phyloP scores from a whole-genome alignment of 1,139 yeast species.

The Taphrina sp. region DNA sequence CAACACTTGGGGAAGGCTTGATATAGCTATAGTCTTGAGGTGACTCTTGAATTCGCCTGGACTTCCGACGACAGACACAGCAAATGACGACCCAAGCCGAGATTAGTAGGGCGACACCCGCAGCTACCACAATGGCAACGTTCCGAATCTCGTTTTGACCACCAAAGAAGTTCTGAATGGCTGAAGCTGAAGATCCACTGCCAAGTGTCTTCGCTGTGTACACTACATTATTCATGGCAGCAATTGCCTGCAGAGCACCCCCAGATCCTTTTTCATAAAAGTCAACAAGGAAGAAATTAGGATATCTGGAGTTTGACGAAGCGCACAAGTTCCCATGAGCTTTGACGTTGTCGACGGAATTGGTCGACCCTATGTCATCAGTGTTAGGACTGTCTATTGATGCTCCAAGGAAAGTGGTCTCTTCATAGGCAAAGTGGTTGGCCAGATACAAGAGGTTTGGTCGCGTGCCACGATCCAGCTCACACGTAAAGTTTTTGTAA shows the following conservation, averaged over 20 bases:
- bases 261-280: constrained; percentile 16
- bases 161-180: constrained; percentile 17
- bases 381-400: constrained; percentile 28
- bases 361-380: constrained; percentile 10
- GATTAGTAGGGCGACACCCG: constrained; percentile 9
- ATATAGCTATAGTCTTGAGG: not conserved
- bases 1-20: not conserved
- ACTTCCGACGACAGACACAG: constrained; percentile 7
- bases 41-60: not conserved
- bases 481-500: constrained; percentile 21
- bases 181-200: constrained; percentile 9
- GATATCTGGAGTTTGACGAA: constrained; percentile 7
- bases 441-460: constrained; percentile 23
- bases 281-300: constrained; percentile 28
- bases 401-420: constrained; percentile 7
- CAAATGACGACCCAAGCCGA: constrained; percentile 17
- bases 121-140: constrained; percentile 23
- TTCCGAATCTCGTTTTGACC: constrained; percentile 28
- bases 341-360: constrained; percentile 7
- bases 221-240: constrained; percentile 16
- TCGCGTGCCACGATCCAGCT: constrained; percentile 21
- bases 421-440: constrained; percentile 25
- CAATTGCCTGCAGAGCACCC: constrained; percentile 25
- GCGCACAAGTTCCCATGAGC: constrained; percentile 15
- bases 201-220: constrained; percentile 12